These are phyloP conservation scores for Neotropicomus parvogracilis DNA, from an alignment of 1,284 basidiomycete genomes.

Conservation along the genomic window DNA sequence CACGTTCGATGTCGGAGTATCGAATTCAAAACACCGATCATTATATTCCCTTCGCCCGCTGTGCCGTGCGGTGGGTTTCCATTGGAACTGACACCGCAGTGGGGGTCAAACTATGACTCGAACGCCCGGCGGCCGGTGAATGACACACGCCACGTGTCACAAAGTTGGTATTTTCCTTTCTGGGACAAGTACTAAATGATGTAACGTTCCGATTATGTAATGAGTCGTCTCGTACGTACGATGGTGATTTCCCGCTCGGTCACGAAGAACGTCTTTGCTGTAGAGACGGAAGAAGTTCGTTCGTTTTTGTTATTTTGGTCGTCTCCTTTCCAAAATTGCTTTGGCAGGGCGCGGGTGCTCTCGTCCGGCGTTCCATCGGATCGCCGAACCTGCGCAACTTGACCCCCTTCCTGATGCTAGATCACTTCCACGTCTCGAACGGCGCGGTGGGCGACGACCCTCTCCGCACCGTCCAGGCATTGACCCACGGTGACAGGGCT, in stretches of 20 bases:
- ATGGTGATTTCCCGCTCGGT: conserved; percentile 61
- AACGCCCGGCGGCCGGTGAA: not conserved
- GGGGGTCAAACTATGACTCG: not conserved
- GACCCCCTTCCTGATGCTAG: conserved; percentile 88
- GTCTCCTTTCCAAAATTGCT: not conserved
- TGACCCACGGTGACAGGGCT: conserved; percentile 41
- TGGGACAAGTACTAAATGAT: too few relatives aligned
- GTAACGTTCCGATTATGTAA: too few relatives aligned
- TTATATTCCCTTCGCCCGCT: too few relatives aligned
- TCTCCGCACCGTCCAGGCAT: not conserved
- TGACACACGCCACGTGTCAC: conserved; percentile 1
- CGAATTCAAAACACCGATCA: too few relatives aligned
- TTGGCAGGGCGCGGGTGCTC: conserved; percentile 76
- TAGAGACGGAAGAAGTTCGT: conserved; percentile 76
- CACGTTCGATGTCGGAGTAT: not conserved
- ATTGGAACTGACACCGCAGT: too few relatives aligned
- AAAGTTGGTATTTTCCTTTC: too few relatives aligned
- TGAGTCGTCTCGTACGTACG: too few relatives aligned
- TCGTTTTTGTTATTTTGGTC: not conserved
- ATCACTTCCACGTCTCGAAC: conserved; percentile 66
- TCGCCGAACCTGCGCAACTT: conserved; percentile 72
- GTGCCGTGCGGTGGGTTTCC: too few relatives aligned
- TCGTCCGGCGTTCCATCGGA: conserved; percentile 89
- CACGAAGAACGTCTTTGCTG: conserved; percentile 70
- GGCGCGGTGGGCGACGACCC: conserved; percentile 49